Base-by-base conservation (phyloP, 164 flowering plant species). In the Platanus orientalis region DNA sequence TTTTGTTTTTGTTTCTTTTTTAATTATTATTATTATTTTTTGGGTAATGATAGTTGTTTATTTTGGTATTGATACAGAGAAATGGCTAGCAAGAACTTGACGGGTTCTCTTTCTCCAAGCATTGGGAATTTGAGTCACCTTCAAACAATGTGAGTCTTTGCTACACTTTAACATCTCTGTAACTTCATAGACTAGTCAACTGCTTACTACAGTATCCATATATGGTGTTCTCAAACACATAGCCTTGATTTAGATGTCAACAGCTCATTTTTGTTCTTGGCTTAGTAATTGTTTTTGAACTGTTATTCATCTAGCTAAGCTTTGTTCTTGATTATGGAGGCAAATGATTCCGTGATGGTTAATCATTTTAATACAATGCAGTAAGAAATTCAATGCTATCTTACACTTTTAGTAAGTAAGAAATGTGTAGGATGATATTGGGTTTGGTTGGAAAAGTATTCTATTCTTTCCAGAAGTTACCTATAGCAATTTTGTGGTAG, bases 101-200 rank as follows among this genome's bases (percentile, higher is more conserved):
- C 87, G 0, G 99, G 99, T 20, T 72, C 71, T 20, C 84, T 94
- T 36, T 89, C 96, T 1, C 81, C 90, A 0, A 86, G 88, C 69
- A 76, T 94, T 73, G 97, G 92, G 63, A 88, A 88, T 67, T 76
- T 91, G 78, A 89, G 83, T 67, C 90, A 85, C 67, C 90, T 94
- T 44, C 80, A 70, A 40, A 85, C 89, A 69, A 67, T 91, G 97
- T 91, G 66, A 82, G 96, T 69, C 26, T 45, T 50, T n/a, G 47
- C n/a, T n/a, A 25, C 32, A 3, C 56, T 10, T 53, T 6, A 24
- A 2, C 21, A 6, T 12, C 6, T 61, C 30, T 27, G 32, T 20
- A 34, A 34, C 10, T 34, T 34, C 39, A n/a, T n/a, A 34, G 39
- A 34, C 10, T 34, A 34, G 47, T 42, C 19, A 16, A 11, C 17